Percentiles rank a stretch among this genome's conserved stretches.
Conservation (phyloP, 208 protist genomes). For the Wallacemonas collosoma region DNA sequence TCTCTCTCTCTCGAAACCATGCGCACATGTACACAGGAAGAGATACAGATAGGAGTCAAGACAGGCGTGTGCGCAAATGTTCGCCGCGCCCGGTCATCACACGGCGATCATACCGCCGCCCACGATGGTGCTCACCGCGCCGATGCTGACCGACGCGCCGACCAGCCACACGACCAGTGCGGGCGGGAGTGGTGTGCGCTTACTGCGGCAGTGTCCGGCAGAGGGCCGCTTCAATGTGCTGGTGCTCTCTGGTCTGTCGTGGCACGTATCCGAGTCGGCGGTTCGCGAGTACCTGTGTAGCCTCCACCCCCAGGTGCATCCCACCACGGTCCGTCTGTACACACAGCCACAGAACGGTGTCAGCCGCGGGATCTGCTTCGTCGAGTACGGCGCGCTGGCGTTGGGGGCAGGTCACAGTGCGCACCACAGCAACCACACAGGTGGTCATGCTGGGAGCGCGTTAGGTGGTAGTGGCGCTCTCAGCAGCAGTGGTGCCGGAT, state of each 20-base stretch:
- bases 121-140: slow-evolving; percentile 13
- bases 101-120: slow-evolving; percentile 9
- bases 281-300: slow-evolving; percentile 57
- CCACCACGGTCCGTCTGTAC: slow-evolving; percentile 73
- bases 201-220: slow-evolving; percentile 26
- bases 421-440: neutral
- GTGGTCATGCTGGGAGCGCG: neutral
- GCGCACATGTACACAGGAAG: no score
- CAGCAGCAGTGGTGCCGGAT: neutral
- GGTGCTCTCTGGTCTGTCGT: slow-evolving; percentile 73
- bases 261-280: slow-evolving; percentile 64
- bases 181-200: slow-evolving; percentile 21
- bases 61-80: neutral
- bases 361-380: slow-evolving; percentile 78
- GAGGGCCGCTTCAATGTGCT: slow-evolving; percentile 53
- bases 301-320: slow-evolving; percentile 38
- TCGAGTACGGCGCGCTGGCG: slow-evolving; percentile 53
- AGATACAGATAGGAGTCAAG: neutral
- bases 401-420: neutral
- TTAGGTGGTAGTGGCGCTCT: neutral
- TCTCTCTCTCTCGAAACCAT: slow-evolving; percentile 1
- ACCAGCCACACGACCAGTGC: neutral
- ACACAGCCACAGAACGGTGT: slow-evolving; percentile 74
- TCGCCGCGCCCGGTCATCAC: slow-evolving; percentile 2
- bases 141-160: slow-evolving; percentile 3